Conservation (phyloP, 2,329 filamentous ascomycete species). For the Sordariomycetes sp. region DNA sequence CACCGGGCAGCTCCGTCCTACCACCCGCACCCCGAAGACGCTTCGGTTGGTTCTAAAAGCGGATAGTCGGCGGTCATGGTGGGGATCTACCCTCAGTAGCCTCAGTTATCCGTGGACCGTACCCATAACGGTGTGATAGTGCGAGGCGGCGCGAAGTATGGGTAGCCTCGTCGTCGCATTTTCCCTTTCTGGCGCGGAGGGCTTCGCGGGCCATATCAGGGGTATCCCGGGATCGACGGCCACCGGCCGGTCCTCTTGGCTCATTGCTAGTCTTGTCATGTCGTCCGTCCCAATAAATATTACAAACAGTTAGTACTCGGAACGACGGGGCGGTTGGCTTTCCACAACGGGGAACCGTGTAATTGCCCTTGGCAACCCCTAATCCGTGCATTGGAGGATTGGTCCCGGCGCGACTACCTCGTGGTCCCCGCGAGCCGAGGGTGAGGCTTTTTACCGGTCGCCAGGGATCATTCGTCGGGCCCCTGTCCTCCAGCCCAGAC, state of each 20-base stretch:
- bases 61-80: neutral
- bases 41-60: neutral
- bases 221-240: neutral
- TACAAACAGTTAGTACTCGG: no score
- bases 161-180: neutral
- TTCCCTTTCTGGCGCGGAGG: neutral
- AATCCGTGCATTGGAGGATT: neutral
- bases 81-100: neutral
- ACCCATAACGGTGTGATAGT: no score
- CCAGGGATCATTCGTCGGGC: neutral
- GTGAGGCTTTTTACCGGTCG: neutral
- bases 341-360: neutral
- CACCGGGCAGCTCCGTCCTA: neutral
- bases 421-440: neutral
- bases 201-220: neutral
- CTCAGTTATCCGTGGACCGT: no score
- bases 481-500: neutral
- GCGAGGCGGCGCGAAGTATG: neutral
- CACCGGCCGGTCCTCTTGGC: neutral
- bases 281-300: no score
- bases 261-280: neutral
- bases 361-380: neutral
- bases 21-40: neutral
- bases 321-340: neutral
- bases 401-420: neutral